A percentile compares a stretch with the other conserved stretches of the same genome.
Evolutionary conservation across 2,329 filamentous ascomycete species (phyloP).

Genomic region (Pseudogymnoascus pannorum): DNA sequence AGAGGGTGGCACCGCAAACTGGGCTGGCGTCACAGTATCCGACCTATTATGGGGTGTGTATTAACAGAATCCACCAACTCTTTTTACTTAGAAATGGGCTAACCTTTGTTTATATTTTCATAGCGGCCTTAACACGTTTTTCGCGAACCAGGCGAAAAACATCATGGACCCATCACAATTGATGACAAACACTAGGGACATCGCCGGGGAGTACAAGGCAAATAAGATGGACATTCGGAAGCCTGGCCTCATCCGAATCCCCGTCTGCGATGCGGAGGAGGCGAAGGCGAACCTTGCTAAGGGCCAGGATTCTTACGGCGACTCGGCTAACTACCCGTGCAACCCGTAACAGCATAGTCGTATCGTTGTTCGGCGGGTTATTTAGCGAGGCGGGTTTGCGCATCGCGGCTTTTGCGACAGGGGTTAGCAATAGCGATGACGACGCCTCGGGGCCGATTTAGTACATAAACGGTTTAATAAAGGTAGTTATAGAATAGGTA

Average conservation of each 20-base stretch:
- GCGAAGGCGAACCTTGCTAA: not conserved
- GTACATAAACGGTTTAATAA: too few species aligned
- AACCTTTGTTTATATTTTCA: not conserved
- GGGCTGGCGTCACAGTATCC: not conserved
- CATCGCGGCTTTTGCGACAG: too few species aligned
- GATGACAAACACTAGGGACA: not conserved
- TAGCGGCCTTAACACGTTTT: not conserved
- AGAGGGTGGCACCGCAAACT: too few species aligned
- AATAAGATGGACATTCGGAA: not conserved
- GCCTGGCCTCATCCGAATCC: not conserved
- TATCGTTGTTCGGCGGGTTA: too few species aligned
- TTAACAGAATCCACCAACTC: not conserved
- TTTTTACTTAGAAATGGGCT: not conserved
- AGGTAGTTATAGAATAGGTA: too few species aligned
- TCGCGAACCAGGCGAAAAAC: not conserved
- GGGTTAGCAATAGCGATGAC: too few species aligned
- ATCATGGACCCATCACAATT: not conserved
- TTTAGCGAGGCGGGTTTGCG: too few species aligned
- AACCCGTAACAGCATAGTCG: not conserved
- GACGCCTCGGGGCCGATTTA: too few species aligned
- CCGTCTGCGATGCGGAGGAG: not conserved
- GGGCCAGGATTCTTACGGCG: not conserved
- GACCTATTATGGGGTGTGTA: not conserved
- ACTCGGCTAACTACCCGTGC: not conserved
- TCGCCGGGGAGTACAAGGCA: not conserved